Evolutionary conservation across 352 stramenopile genomes (phyloP).

Genomic region (Globisporangium recalcitrans): DNA sequence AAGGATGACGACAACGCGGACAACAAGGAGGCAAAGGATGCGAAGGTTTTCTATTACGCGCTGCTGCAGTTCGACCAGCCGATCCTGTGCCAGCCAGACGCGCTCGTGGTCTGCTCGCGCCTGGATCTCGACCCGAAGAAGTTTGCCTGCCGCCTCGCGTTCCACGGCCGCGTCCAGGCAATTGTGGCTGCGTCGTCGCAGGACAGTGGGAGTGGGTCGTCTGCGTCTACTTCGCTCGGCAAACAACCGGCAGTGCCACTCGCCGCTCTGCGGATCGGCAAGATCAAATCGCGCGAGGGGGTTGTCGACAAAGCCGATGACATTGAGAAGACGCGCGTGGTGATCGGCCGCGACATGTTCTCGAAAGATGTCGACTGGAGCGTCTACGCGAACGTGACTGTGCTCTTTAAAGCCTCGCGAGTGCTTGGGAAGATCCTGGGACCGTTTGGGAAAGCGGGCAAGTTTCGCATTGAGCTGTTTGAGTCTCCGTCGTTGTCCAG

Average conservation of each 20-base stretch:
- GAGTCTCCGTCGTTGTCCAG: not conserved
- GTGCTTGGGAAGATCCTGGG: conserved; percentile 48
- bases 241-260: conserved; percentile 21
- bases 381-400: conserved; percentile 42
- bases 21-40: no score
- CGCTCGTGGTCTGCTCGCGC: conserved; percentile 67
- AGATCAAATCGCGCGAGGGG: conserved; percentile 54
- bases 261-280: conserved; percentile 39
- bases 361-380: conserved; percentile 67
- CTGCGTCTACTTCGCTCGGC: not conserved
- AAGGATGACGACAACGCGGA: conserved; percentile 2
- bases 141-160: conserved; percentile 62
- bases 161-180: conserved; percentile 48
- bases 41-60: conserved; percentile 19
- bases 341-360: conserved; percentile 76
- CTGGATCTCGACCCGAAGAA: conserved; percentile 65
- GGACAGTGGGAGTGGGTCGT: not conserved
- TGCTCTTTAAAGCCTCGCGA: conserved; percentile 41
- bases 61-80: conserved; percentile 67
- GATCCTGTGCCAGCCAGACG: conserved; percentile 46
- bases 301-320: conserved; percentile 48
- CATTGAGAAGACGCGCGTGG: conserved; percentile 13
- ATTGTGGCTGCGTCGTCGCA: conserved; percentile 24
- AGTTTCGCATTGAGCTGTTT: conserved; percentile 50
- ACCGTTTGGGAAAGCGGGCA: conserved; percentile 81